A percentile compares a stretch with the other conserved stretches of the same genome.
Conservation (phyloP, 768 basidiomycete genomes). For the Boletus eberwhitei region DNA sequence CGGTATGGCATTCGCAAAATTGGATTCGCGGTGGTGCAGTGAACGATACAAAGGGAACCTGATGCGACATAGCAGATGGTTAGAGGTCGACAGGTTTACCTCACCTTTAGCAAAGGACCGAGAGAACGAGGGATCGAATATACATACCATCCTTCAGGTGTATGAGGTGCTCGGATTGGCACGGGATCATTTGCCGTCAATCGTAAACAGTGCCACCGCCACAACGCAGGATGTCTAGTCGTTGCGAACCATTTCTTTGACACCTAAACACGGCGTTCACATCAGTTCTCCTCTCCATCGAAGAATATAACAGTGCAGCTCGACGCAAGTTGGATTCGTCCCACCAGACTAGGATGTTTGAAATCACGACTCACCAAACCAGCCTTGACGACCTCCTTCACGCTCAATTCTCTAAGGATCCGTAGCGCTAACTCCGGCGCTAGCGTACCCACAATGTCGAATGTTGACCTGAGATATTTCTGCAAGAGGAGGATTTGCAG, state of each 20-base stretch:
- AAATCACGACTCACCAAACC: constrained; percentile 27
- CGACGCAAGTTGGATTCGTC: background rate
- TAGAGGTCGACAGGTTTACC: background rate
- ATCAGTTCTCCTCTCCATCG: background rate
- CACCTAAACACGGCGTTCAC: constrained; percentile 26
- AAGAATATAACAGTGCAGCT: background rate
- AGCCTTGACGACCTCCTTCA: constrained; percentile 59
- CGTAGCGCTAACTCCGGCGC: constrained; percentile 62
- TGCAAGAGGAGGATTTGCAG: constrained; percentile 81
- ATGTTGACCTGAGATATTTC: constrained; percentile 78
- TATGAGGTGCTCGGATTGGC: constrained; percentile 57
- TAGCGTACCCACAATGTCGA: constrained; percentile 75
- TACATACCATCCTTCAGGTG: constrained; percentile 70
- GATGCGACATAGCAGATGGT: background rate
- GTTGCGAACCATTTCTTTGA: constrained; percentile 40
- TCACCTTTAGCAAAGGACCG: background rate
- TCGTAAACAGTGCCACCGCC: constrained; percentile 72
- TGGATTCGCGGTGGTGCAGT: constrained; percentile 81
- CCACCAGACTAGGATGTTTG: background rate
- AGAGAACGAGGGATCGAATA: background rate
- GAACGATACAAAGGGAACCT: constrained; percentile 74
- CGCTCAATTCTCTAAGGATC: constrained; percentile 55
- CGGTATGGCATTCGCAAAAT: constrained; percentile 72
- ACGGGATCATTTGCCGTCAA: constrained; percentile 72
- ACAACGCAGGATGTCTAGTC: constrained; percentile 62